These are phyloP conservation scores for Amphibolis antarctica DNA, from an alignment of 106 monocot species.

Conservation along the genomic window DNA sequence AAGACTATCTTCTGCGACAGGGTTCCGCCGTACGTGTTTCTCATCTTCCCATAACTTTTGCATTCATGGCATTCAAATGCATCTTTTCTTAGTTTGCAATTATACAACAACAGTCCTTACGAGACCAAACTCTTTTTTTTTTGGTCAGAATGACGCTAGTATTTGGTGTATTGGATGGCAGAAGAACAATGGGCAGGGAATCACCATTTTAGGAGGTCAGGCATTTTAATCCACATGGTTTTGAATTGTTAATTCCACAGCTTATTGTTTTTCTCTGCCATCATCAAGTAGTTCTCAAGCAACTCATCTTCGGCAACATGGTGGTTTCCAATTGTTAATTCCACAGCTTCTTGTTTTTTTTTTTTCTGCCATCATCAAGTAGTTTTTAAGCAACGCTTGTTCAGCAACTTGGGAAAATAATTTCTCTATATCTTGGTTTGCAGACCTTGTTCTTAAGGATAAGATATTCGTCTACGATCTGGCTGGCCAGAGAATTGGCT, in stretches of 20 bases:
- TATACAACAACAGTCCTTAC: no score
- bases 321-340: neutral
- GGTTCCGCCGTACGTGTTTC: slow-evolving; percentile 48
- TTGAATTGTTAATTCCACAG: neutral
- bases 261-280: neutral
- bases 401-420: no score
- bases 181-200: slow-evolving; percentile 63
- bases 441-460: slow-evolving; percentile 86
- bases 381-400: no score
- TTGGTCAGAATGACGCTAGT: slow-evolving; percentile 44
- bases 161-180: slow-evolving; percentile 99
- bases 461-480: slow-evolving; percentile 87
- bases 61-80: neutral
- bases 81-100: no score
- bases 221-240: neutral
- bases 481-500: slow-evolving; percentile 65
- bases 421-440: neutral
- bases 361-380: neutral
- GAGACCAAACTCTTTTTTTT: slow-evolving; percentile 2
- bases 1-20: slow-evolving; percentile 86
- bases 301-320: no score
- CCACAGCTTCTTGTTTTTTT: no score
- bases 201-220: slow-evolving; percentile 84
- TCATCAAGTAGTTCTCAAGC: no score
- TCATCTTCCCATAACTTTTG: neutral